Percentiles rank a stretch among this genome's conserved stretches.
phyloP scores from a whole-genome alignment of 75 land plant genomes.

The Cryptomeria japonica region DNA sequence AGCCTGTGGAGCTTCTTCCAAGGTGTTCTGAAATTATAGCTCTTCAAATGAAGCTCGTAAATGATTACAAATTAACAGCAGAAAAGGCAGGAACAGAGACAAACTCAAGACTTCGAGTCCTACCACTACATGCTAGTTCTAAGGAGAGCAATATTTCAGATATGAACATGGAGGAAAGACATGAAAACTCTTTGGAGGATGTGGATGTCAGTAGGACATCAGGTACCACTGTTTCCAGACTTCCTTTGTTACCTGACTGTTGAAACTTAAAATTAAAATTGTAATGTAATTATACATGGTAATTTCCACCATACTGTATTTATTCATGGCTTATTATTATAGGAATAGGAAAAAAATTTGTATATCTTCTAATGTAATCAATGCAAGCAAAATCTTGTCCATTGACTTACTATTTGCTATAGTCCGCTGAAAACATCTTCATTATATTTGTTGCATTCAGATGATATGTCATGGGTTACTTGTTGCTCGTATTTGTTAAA shows the following conservation, averaged over 20 bases:
- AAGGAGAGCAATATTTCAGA: background rate
- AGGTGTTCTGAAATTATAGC: constrained; percentile 55
- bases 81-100: constrained; percentile 53
- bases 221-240: constrained; percentile 39
- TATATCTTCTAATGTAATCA: background rate
- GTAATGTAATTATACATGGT: background rate
- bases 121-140: constrained; percentile 35
- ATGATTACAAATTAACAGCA: constrained; percentile 54
- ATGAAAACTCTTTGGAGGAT: background rate
- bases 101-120: constrained; percentile 51
- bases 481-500: background rate
- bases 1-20: constrained; percentile 86
- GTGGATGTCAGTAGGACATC: background rate
- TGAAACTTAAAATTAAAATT: background rate
- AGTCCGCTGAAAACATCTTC: background rate
- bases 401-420: background rate
- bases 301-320: background rate
- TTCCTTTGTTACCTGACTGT: constrained; percentile 54
- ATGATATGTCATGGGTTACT: background rate
- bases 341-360: background rate
- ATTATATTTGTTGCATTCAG: background rate
- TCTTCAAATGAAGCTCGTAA: constrained; percentile 59
- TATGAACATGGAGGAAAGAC: background rate
- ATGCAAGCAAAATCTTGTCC: background rate
- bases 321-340: background rate